A percentile compares a stretch with the other conserved stretches of the same genome.
phyloP scores from a whole-genome alignment of 768 basidiomycete species.

The Naganishia friedmannii region DNA sequence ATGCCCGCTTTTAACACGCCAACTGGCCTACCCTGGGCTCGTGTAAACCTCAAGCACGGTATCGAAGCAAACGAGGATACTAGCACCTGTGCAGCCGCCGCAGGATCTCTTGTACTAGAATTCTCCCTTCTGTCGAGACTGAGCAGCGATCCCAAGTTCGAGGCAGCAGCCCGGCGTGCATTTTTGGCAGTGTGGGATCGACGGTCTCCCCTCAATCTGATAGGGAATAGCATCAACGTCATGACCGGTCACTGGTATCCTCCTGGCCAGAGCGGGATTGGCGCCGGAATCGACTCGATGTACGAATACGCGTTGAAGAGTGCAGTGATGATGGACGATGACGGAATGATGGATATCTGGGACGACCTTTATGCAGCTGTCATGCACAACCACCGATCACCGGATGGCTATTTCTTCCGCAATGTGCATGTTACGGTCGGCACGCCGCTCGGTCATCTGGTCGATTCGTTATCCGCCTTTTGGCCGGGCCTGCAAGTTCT shows the following conservation, averaged over 20 bases:
- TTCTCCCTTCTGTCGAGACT: conserved; percentile 89
- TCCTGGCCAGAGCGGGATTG: conserved; percentile 76
- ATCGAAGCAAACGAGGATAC: conserved; percentile 69
- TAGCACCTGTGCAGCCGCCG: conserved; percentile 92
- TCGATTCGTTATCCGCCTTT: conserved; percentile 89
- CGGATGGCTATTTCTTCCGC: conserved; percentile 79
- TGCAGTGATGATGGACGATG: conserved; percentile 59
- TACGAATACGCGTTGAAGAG: conserved; percentile 62
- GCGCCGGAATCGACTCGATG: conserved; percentile 93
- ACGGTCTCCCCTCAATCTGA: conserved; percentile 73
- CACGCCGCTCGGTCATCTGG: conserved; percentile 65
- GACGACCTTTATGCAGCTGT: conserved; percentile 75
- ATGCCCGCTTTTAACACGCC: conserved; percentile 87
- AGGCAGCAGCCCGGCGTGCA: conserved; percentile 81
- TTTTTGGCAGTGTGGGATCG: conserved; percentile 94
- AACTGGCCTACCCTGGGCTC: conserved; percentile 86
- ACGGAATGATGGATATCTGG: conserved; percentile 78
- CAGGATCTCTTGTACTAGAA: conserved; percentile 87
- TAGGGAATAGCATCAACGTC: conserved; percentile 84
- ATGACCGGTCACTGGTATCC: conserved; percentile 72
- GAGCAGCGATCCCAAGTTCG: conserved; percentile 84
- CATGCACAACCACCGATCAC: conserved; percentile 77
- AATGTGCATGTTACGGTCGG: conserved; percentile 77
- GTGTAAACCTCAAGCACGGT: conserved; percentile 81
- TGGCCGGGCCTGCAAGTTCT: conserved; percentile 85